Conservation (phyloP, 768 basidiomycete genomes). For the Mycena rosella region DNA sequence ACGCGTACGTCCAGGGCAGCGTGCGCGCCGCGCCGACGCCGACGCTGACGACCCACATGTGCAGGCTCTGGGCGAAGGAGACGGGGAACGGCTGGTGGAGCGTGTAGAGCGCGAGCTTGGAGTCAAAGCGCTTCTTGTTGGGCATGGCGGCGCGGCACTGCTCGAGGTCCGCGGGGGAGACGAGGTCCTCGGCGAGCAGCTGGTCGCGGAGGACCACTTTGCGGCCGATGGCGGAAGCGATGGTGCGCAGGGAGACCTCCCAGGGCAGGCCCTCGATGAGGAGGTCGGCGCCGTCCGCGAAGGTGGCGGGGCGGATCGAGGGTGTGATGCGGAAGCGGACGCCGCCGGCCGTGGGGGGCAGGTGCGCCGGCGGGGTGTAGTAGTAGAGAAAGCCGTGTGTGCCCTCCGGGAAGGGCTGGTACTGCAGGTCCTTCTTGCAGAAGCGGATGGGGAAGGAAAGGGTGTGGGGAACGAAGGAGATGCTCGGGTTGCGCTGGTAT, state of each 20-base stretch:
- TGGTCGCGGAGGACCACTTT: constrained; percentile 17
- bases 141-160: neutral
- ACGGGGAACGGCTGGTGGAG: constrained; percentile 28
- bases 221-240: constrained; percentile 15
- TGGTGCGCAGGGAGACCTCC: constrained; percentile 13
- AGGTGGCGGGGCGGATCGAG: constrained; percentile 3
- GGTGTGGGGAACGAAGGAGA: constrained; percentile 12
- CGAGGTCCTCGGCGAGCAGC: constrained; percentile 19
- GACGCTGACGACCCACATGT: neutral
- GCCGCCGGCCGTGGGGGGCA: constrained; percentile 18
- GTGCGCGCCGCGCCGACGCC: constrained; percentile 6
- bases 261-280: constrained; percentile 23
- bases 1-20: constrained; percentile 20
- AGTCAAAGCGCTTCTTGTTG: constrained; percentile 27
- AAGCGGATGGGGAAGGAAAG: constrained; percentile 5
- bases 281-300: constrained; percentile 20
- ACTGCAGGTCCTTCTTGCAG: neutral
- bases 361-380: neutral
- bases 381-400: constrained; percentile 29
- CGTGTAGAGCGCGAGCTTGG: constrained; percentile 1
- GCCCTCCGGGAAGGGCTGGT: constrained; percentile 13
- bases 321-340: constrained; percentile 28
- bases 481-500: neutral
- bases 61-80: neutral
- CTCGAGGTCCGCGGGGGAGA: constrained; percentile 11